A percentile compares a stretch with the other conserved stretches of the same genome.
These are phyloP conservation scores for Paramecium primaurelia DNA, from an alignment of 73 alveolate genomes.

Conservation along the genomic window DNA sequence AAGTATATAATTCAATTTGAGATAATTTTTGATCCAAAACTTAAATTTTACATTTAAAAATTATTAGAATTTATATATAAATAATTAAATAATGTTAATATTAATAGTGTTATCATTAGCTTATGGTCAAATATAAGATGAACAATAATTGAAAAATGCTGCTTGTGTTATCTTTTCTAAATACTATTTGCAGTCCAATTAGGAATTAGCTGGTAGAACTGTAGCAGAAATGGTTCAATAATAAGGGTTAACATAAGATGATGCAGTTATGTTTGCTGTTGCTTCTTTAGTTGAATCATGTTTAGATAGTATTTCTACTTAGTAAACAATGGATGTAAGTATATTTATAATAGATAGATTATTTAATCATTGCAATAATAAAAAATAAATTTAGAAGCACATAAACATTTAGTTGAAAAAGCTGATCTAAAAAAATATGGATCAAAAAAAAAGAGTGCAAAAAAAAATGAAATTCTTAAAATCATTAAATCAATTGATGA, in stretches of 20 bases:
- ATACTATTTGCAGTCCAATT: not conserved
- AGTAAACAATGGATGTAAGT: not conserved
- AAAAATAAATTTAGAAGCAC: not conserved
- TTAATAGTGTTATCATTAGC: not conserved
- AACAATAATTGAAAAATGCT: not conserved
- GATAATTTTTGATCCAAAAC: not conserved
- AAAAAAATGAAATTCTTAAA: conserved; percentile 1
- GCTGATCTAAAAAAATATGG: conserved; percentile 6
- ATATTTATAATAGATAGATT: not conserved
- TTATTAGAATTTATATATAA: not conserved
- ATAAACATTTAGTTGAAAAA: not conserved
- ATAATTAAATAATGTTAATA: not conserved
- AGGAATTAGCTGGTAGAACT: not conserved
- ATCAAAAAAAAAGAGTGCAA: not conserved
- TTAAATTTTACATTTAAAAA: not conserved
- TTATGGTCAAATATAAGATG: not conserved
- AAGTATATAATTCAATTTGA: no score
- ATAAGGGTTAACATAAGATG: not conserved
- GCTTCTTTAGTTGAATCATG: conserved; percentile 31
- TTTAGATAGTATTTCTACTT: not conserved
- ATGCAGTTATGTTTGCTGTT: not conserved
- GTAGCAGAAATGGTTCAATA: not conserved
- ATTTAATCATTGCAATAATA: not conserved
- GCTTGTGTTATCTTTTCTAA: conserved; percentile 40
- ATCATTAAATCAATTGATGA: not conserved